Conservation (phyloP, 164 flowering plant genomes). For the Tinospora cordifolia region DNA sequence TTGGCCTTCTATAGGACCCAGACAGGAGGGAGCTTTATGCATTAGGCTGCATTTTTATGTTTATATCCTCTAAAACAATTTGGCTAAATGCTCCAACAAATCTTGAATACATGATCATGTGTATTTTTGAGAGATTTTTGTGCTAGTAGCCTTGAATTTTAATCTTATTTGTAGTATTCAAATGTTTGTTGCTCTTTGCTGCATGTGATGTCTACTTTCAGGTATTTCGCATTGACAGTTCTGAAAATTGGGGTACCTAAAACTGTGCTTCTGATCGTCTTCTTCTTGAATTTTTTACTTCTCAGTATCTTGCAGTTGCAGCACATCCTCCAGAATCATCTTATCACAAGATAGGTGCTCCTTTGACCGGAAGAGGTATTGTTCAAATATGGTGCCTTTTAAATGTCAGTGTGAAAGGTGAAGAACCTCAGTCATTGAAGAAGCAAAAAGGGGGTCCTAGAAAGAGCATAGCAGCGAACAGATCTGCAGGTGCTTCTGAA, state of each 20-base stretch:
- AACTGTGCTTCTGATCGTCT: not conserved
- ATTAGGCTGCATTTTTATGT: too few species aligned
- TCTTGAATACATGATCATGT: too few species aligned
- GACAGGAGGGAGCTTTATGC: too few species aligned
- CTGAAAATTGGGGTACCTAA: not conserved
- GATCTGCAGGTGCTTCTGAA: not conserved
- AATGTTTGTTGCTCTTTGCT: not conserved
- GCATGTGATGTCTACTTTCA: not conserved
- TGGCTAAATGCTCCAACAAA: too few species aligned
- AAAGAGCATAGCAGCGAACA: slow-evolving; percentile 8
- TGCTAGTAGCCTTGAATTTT: too few species aligned
- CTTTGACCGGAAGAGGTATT: slow-evolving; percentile 73
- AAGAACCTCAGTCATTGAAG: slow-evolving; percentile 23
- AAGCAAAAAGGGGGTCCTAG: slow-evolving; percentile 29
- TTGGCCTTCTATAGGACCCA: too few species aligned
- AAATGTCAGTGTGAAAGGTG: slow-evolving; percentile 31
- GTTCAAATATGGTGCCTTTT: slow-evolving; percentile 89
- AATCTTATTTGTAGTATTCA: too few species aligned
- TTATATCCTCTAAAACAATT: too few species aligned
- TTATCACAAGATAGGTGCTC: slow-evolving; percentile 75
- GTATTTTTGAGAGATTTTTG: too few species aligned
- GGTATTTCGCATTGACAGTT: not conserved
- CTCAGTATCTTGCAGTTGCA: slow-evolving; percentile 88
- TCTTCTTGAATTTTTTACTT: slow-evolving; percentile 6
- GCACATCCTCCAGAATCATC: slow-evolving; percentile 95